Base-by-base conservation (phyloP, 441 rosid species). In the Breynia disticha region DNA sequence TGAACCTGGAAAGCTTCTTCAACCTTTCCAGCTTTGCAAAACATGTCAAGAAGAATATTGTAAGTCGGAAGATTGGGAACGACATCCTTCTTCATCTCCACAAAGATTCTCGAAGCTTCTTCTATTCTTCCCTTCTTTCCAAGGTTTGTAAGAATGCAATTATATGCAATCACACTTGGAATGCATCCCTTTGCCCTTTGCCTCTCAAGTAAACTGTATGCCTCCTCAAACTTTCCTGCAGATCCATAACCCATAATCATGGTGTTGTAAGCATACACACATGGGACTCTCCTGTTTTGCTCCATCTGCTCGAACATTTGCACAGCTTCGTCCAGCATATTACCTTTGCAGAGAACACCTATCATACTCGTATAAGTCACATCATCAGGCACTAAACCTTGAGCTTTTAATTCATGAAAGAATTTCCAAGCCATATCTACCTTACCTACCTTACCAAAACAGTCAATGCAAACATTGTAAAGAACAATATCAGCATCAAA, bases 211-310 rank as follows among this genome's bases (percentile, higher is more conserved):
- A 93, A 77, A 66, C 65, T 46, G 63, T 76, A 88, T 21, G 91
- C 98, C 63, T 86, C 81, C 16, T 81, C 82, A 70, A 93, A 88
- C 65, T 77, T 84, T 47, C 98, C 95, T 46, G 80, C 85, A 5
- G 73, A 81, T 63, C 95, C 95, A 59, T 86, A 93, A 39, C 95
- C 95, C 98, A 93, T 93, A 35, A 88, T 82, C 98, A 93, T 80
- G 18, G 97, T 88, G 64, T 80, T 88, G 73, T 86, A 93, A 57
- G 95, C 97, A 78, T 84, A 88, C 7, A 78, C 79, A 70, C 90
- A 93, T 6, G 97, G 97, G 41, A 88, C 97, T 16, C 71, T 60
- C 65, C 85, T 72, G 24, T 62, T 74, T 37, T 56, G 57, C 69
- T 88, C 97, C 84, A 88, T 68, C 63, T 82, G 73, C 76, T 93